These are phyloP conservation scores for Aschersonia sp. DNA, from an alignment of 2,329 filamentous ascomycete species.

Conservation along the genomic window DNA sequence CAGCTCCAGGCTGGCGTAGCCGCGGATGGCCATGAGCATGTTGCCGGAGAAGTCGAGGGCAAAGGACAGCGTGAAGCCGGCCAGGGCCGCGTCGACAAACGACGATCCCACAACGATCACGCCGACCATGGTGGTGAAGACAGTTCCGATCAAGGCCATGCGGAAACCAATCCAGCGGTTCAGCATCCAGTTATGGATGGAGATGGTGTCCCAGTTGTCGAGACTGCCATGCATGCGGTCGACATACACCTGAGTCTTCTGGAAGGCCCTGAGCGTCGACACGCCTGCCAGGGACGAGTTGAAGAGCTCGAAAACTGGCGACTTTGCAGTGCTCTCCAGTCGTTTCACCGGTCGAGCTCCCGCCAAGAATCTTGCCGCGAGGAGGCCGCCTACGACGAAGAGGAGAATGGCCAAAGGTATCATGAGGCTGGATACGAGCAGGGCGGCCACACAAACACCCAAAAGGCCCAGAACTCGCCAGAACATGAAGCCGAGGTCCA, in stretches of 20 bases:
- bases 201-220: conserved; percentile 52
- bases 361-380: conserved; percentile 49
- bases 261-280: conserved; percentile 61
- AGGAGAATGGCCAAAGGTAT: conserved; percentile 47
- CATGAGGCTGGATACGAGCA: conserved; percentile 54
- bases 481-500: conserved; percentile 45
- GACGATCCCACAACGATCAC: conserved; percentile 47
- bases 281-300: conserved; percentile 59
- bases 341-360: conserved; percentile 64
- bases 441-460: conserved; percentile 50
- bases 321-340: conserved; percentile 63
- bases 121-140: conserved; percentile 53
- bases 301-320: conserved; percentile 70
- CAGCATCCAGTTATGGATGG: conserved; percentile 56
- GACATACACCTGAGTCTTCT: conserved; percentile 52
- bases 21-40: conserved; percentile 51
- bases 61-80: conserved; percentile 64
- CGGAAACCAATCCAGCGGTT: conserved; percentile 68
- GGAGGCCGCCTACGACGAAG: conserved; percentile 39
- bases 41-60: conserved; percentile 52
- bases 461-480: conserved; percentile 47
- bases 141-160: conserved; percentile 53
- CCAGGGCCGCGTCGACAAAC: conserved; percentile 52
- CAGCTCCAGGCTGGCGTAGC: conserved; percentile 58
- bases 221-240: conserved; percentile 55